Evolutionary conservation across 805 yeast species (phyloP).

Genomic region (Saccharomycopsis fibuligera): DNA sequence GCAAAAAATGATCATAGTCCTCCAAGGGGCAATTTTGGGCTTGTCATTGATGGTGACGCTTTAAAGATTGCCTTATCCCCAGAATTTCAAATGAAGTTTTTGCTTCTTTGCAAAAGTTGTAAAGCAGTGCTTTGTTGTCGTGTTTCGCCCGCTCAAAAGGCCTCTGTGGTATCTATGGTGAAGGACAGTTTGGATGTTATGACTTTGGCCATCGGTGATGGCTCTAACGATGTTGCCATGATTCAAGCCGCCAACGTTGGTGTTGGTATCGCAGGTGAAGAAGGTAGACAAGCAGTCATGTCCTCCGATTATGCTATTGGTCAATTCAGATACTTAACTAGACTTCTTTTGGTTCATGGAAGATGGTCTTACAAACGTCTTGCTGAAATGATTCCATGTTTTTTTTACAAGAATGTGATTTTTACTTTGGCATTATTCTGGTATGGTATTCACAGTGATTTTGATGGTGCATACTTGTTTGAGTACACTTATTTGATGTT

Average conservation of each 20-base stretch:
- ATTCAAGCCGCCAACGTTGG: slow-evolving; percentile 85
- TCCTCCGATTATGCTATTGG: slow-evolving; percentile 83
- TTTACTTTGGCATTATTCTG: slow-evolving; percentile 71
- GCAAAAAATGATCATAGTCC: slow-evolving; percentile 59
- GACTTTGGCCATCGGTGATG: slow-evolving; percentile 87
- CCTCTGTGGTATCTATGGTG: slow-evolving; percentile 76
- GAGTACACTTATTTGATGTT: slow-evolving; percentile 78
- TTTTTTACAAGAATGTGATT: slow-evolving; percentile 73
- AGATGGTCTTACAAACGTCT: slow-evolving; percentile 82
- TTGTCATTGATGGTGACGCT: slow-evolving; percentile 79
- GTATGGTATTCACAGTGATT: slow-evolving; percentile 69
- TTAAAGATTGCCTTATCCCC: slow-evolving; percentile 44
- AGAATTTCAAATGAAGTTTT: slow-evolving; percentile 49
- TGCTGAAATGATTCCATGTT: slow-evolving; percentile 77
- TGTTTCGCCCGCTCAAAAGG: slow-evolving; percentile 84
- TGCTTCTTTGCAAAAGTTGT: slow-evolving; percentile 72
- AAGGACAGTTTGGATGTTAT: slow-evolving; percentile 68
- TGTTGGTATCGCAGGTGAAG: slow-evolving; percentile 88
- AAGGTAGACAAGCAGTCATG: slow-evolving; percentile 87
- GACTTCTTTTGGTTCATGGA: slow-evolving; percentile 70
- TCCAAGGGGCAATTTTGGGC: slow-evolving; percentile 61
- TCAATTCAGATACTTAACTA: slow-evolving; percentile 66
- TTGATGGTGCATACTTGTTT: slow-evolving; percentile 73
- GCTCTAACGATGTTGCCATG: slow-evolving; percentile 88
- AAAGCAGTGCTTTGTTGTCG: slow-evolving; percentile 79